phyloP scores from a whole-genome alignment of 2,329 filamentous ascomycete genomes.

The Penicillium sp. region DNA sequence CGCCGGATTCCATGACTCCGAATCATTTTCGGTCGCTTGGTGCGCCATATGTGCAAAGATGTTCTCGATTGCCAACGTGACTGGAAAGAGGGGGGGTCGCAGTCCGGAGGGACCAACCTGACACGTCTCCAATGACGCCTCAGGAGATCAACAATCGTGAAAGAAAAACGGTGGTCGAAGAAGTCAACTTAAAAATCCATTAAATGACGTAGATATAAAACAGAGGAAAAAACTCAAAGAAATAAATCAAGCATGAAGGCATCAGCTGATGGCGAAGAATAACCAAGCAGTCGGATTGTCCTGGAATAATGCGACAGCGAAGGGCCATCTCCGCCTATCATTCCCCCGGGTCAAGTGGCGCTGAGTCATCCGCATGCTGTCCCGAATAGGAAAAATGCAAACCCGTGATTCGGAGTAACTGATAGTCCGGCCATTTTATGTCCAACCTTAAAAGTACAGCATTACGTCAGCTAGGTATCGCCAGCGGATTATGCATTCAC shows the following conservation, averaged over 20 bases:
- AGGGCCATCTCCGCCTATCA: conserved; percentile 1
- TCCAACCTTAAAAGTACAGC: neutral
- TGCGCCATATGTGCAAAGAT: conserved; percentile 23
- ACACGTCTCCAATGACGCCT: conserved; percentile 30
- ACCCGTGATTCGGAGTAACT: neutral
- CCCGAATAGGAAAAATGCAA: conserved; percentile 1
- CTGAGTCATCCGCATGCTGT: neutral
- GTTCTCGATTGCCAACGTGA: conserved; percentile 10
- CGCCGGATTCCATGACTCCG: conserved; percentile 56
- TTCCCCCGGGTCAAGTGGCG: neutral
- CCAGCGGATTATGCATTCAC: conserved; percentile 2
- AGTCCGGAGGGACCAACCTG: conserved; percentile 20
- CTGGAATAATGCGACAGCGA: conserved; percentile 4
- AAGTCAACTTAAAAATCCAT: conserved; percentile 17
- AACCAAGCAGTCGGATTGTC: neutral
- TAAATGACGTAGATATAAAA: conserved; percentile 4
- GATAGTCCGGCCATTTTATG: neutral
- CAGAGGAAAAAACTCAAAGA: conserved; percentile 6
- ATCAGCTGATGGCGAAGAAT: conserved; percentile 6
- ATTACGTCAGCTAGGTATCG: conserved; percentile 2
- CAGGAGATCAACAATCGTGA: conserved; percentile 23
- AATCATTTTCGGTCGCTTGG: conserved; percentile 10
- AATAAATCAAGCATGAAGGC: conserved; percentile 9
- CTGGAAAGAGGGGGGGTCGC: conserved; percentile 3
- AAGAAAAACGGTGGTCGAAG: conserved; percentile 6